Evolutionary conservation across 1,284 basidiomycete species (phyloP).

Genomic region (Earliella scabrosa): DNA sequence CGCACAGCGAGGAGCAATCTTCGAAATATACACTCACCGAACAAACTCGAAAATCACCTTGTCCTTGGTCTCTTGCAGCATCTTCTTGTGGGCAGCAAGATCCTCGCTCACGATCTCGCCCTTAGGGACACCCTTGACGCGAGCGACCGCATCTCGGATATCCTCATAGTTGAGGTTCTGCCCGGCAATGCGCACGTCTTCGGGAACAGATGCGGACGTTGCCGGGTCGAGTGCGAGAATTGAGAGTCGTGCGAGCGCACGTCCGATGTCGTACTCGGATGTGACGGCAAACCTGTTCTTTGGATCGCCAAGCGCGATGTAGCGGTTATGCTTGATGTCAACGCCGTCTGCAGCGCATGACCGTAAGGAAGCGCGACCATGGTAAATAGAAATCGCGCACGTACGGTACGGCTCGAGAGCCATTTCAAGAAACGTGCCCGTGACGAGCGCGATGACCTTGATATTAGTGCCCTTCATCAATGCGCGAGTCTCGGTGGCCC

Average conservation of each 20-base stretch:
- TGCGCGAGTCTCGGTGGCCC: conserved; percentile 18
- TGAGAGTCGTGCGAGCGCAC: conserved; percentile 29
- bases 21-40: conserved; percentile 5
- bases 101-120: conserved; percentile 19
- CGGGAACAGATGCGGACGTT: conserved; percentile 25
- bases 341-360: conserved; percentile 24
- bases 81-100: conserved; percentile 15
- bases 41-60: conserved; percentile 14
- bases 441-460: conserved; percentile 31
- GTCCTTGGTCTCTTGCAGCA: conserved; percentile 16
- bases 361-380: neutral
- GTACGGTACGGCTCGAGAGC: conserved; percentile 12
- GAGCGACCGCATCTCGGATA: conserved; percentile 20
- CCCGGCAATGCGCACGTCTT: conserved; percentile 28
- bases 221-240: conserved; percentile 27
- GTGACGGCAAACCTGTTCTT: conserved; percentile 25
- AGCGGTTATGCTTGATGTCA: conserved; percentile 24
- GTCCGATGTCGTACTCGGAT: conserved; percentile 31
- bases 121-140: conserved; percentile 16
- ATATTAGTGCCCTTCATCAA: conserved; percentile 14
- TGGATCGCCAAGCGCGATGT: conserved; percentile 24
- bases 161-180: conserved; percentile 21
- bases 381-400: neutral
- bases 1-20: neutral
- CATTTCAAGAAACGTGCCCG: conserved; percentile 30